A percentile compares a stretch with the other conserved stretches of the same genome.
Evolutionary conservation across 2,329 filamentous ascomycete genomes (phyloP).

Genomic region (Triangularia verruculosa): DNA sequence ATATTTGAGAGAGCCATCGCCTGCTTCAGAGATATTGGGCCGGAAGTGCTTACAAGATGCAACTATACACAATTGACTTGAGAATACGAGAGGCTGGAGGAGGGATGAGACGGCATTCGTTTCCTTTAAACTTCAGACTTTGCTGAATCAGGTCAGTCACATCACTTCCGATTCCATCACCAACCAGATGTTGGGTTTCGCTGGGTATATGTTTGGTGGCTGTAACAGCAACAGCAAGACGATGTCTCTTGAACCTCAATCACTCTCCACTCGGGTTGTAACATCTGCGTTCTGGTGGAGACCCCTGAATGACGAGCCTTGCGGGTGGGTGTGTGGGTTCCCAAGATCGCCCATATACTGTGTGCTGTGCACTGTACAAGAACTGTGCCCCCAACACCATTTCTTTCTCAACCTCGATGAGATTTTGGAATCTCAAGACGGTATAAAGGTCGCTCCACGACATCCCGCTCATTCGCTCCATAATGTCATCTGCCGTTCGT

Average conservation of each 20-base stretch:
- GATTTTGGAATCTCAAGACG: neutral
- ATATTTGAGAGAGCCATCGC: neutral
- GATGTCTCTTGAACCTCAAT: neutral
- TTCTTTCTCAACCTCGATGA: neutral
- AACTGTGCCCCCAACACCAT: neutral
- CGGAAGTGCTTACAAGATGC: neutral
- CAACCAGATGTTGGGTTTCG: neutral
- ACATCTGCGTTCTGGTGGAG: neutral
- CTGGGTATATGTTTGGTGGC: neutral
- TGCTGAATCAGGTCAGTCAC: neutral
- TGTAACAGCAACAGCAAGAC: neutral
- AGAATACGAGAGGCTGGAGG: neutral
- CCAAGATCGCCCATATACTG: neutral
- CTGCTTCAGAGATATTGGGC: neutral
- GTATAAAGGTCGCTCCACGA: neutral
- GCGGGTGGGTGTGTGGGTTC: neutral
- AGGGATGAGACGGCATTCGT: neutral
- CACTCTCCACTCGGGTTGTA: neutral
- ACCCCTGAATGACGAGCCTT: neutral
- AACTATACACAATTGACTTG: neutral
- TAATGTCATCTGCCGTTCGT: neutral
- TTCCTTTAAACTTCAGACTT: neutral
- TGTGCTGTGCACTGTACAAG: neutral
- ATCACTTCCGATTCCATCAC: neutral
- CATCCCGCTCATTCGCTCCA: neutral